Evolutionary conservation across 2,329 filamentous ascomycete genomes (phyloP), one percentile per base, ranked within the genome.

Genomic region (Aspergillus nomiae): DNA sequence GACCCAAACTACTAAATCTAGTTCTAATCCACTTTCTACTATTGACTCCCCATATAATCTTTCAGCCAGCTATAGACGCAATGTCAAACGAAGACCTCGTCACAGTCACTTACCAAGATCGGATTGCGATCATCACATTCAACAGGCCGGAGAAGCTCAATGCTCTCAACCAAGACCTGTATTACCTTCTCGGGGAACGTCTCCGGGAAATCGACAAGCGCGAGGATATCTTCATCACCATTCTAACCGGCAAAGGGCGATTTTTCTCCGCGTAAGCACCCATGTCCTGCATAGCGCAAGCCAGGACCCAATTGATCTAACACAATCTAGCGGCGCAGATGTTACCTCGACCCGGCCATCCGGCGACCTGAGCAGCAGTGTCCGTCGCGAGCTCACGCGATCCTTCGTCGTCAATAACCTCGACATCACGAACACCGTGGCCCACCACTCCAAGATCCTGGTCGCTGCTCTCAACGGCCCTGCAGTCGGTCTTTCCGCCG

Each of bases 401-500:
- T 82, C 76, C 73, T 96, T 98, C 79, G 90, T 92, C 12, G 84
- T 90, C 69, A 90, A 91, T 84, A 98, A 98, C 83, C 86, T 97
- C 61, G 91, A 96, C 84, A 86, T 92, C 71, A 95, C 94, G 2
- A 90, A 92, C 71, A 90, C 92, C 70, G 97, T 98, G 82, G 94
- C 95, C 83, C 89, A 89, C 16, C 95, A 98, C 80, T 92, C 93
- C 71, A 97, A 98, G 82, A 91, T 98, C 79, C 90, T 98, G 28
- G 86, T 98, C 64, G 89, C 90, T 0, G 95, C 92, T 0, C 89
- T 98, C 68, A 98, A 98, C 80, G 95, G 94, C 3, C 95, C 95
- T 7, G 93, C 89, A 12, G 85, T 99, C 59, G 95, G 95, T 7
- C 89, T 98, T 36, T 91, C 90, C 2, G 95, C 94, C 0, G 94